Conservation (phyloP, 495 filamentous ascomycete species). For the Talaromyces stipitatus region DNA sequence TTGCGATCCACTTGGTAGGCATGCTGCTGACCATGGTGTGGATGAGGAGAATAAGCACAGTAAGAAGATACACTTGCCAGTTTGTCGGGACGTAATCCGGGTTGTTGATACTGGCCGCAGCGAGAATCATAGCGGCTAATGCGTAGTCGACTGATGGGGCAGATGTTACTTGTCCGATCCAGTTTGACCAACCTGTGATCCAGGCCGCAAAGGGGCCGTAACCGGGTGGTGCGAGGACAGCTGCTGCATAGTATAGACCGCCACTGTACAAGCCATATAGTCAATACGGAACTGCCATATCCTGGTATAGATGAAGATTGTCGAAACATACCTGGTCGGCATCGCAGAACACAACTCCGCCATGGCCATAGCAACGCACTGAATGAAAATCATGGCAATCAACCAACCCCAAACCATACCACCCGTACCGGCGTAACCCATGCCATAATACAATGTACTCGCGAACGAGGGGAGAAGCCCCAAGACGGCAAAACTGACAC, state of each 20-base stretch:
- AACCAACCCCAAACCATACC: conserved; percentile 86
- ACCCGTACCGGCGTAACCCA: conserved; percentile 74
- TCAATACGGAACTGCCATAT: background rate
- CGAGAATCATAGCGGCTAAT: conserved; percentile 64
- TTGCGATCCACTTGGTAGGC: conserved; percentile 66
- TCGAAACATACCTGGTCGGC: conserved; percentile 47
- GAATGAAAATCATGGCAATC: conserved; percentile 65
- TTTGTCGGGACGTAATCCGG: conserved; percentile 55
- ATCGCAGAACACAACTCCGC: conserved; percentile 60
- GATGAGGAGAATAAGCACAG: conserved; percentile 59
- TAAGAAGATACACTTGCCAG: conserved; percentile 67
- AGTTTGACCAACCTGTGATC: conserved; percentile 71
- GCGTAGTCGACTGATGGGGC: conserved; percentile 61
- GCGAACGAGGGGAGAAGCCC: conserved; percentile 70
- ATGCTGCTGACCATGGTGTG: conserved; percentile 67
- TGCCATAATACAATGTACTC: conserved; percentile 65
- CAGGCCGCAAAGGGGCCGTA: conserved; percentile 71
- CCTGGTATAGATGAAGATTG: background rate
- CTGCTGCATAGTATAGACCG: conserved; percentile 71
- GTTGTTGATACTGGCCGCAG: conserved; percentile 59
- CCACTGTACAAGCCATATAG: conserved; percentile 37
- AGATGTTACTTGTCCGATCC: conserved; percentile 62
- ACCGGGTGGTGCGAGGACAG: conserved; percentile 69
- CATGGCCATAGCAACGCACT: conserved; percentile 63
- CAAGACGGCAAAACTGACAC: conserved; percentile 69